These are phyloP conservation scores for Podaxis sp. DNA, from an alignment of 768 basidiomycete species.

Conservation along the genomic window DNA sequence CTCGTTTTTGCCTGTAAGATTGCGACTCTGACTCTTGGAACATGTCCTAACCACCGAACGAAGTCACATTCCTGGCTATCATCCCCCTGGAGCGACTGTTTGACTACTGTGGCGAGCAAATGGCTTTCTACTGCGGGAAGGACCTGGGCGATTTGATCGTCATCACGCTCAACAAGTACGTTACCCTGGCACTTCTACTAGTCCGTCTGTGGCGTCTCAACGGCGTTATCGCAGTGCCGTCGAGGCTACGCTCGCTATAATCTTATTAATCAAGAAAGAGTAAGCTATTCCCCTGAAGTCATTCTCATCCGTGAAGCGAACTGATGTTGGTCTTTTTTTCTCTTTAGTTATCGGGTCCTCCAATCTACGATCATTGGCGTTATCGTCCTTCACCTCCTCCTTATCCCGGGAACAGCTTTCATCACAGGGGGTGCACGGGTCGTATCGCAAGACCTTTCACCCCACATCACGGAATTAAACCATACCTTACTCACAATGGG, in stretches of 20 bases:
- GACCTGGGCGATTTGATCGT: constrained; percentile 67
- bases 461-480: constrained; percentile 64
- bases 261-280: constrained; percentile 72
- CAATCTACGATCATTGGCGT: constrained; percentile 76
- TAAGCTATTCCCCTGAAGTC: constrained; percentile 33
- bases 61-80: constrained; percentile 66
- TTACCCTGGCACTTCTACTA: constrained; percentile 5
- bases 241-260: constrained; percentile 70
- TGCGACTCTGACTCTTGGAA: neutral
- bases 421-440: constrained; percentile 71
- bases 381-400: constrained; percentile 68
- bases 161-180: constrained; percentile 67
- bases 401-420: constrained; percentile 70
- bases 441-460: constrained; percentile 66
- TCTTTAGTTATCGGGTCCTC: constrained; percentile 53
- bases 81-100: constrained; percentile 66
- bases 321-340: neutral
- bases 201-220: constrained; percentile 8
- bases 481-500: constrained; percentile 69
- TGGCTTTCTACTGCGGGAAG: constrained; percentile 58
- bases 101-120: constrained; percentile 62
- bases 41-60: neutral
- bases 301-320: neutral
- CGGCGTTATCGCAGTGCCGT: constrained; percentile 45
- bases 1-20: constrained; percentile 46